A percentile compares a stretch with the other conserved stretches of the same genome.
Evolutionary conservation across 257 asterid species (phyloP).

Genomic region (Dorcoceras hygrometricum): DNA sequence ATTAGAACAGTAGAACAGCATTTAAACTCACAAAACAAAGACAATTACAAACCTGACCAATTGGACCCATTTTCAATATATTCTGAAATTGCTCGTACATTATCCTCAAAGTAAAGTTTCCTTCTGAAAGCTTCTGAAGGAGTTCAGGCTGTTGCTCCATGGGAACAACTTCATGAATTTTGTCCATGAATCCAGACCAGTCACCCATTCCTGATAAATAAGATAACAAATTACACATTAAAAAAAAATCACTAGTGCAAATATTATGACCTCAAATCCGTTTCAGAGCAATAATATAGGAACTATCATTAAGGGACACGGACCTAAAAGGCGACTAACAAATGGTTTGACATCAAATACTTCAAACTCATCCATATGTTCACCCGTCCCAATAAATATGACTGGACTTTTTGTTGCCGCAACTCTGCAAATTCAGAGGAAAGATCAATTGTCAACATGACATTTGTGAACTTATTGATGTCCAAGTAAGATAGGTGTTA

Average conservation of each 20-base stretch:
- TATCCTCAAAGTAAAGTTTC: constrained; percentile 80
- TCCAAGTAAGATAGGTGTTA: background rate
- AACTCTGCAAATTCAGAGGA: constrained; percentile 54
- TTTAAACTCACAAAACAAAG: constrained; percentile 11
- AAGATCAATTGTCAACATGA: constrained; percentile 16
- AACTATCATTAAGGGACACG: constrained; percentile 19
- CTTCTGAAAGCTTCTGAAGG: constrained; percentile 92
- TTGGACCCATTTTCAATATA: constrained; percentile 91
- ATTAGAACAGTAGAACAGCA: constrained; percentile 7
- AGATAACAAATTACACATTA: constrained; percentile 1
- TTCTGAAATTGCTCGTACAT: constrained; percentile 94
- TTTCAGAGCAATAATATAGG: background rate
- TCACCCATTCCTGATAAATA: constrained; percentile 80
- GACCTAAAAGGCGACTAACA: constrained; percentile 97
- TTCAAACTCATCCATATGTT: constrained; percentile 98
- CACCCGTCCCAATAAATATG: constrained; percentile 95
- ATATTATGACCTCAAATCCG: constrained; percentile 2
- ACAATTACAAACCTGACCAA: constrained; percentile 71
- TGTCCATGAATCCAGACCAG: constrained; percentile 98
- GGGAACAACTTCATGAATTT: constrained; percentile 92
- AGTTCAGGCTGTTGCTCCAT: constrained; percentile 99
- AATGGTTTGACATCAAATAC: constrained; percentile 95
- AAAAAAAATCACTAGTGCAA: background rate
- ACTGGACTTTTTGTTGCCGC: constrained; percentile 97
- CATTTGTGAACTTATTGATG: constrained; percentile 10